Evolutionary conservation across 2,329 filamentous ascomycete species (phyloP), one percentile per base, ranked within the genome.

Genomic region (Phialophora chinensis): DNA sequence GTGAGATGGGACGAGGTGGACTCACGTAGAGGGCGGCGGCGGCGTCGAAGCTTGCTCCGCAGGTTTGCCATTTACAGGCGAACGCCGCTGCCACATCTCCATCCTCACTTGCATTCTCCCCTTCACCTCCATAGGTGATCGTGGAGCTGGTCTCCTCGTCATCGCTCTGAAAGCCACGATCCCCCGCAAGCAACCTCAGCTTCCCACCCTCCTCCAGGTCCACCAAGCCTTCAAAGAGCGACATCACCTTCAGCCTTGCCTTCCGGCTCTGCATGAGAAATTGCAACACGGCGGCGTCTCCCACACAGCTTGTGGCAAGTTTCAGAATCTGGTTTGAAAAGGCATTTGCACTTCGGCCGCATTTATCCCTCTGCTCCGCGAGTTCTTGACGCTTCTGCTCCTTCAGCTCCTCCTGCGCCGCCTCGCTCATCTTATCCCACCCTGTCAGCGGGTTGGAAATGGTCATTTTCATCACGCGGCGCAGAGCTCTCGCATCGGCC

Each of bases 261-360:
- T 33, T 55, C n/a, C 52, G 52, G 25, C 52, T 55, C 52, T 29
- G 23, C 52, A 55, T 29, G 14, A 55, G 52, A 55, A 55, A 55
- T 10, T 55, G 52, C 23, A 55, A 27, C 23, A 55, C 33, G 52
- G 52, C 52, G 11, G 23, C 27, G 6, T 55, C 27, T n/a, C 52
- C 52, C 8, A 55, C 25, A n/a, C 52, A 55, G 29, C 52, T 33
- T 4, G 29, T 33, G 29, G 52, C 52, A 6, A 55, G 29, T 10
- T 33, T 55, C 52, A 55, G 29, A 10, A 55, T 55, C 27, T 5
- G 52, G n/a, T 33, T 55, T 5, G 29, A 23, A 27, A 29, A 55
- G 52, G 17, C 20, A n/a, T 31, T 55, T 23, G 52, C 52, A 17
- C 52, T 55, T n/a, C 52, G 23, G 52, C 52, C 52, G 25, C 17